Evolutionary conservation across 2,329 filamentous ascomycete species (phyloP).

Genomic region (Neopestalotiopsis clavispora): DNA sequence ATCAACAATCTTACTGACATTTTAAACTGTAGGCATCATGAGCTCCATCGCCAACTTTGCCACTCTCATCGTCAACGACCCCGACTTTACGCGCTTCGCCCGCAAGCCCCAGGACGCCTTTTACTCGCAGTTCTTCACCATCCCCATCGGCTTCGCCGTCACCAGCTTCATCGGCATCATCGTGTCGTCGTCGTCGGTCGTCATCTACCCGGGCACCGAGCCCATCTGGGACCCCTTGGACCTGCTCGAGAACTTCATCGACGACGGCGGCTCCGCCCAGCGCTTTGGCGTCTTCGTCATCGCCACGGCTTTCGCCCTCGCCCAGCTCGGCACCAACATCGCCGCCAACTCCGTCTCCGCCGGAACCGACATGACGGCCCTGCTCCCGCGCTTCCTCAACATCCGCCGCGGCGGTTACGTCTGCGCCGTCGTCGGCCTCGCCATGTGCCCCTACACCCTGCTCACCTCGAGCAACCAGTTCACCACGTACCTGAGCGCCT

Average conservation of each 20-base stretch:
- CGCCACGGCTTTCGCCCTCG: conserved; percentile 72
- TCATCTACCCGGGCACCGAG: conserved; percentile 66
- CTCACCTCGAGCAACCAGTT: conserved; percentile 79
- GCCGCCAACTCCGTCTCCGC: conserved; percentile 86
- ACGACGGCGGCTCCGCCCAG: conserved; percentile 70
- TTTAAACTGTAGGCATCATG: conserved; percentile 68
- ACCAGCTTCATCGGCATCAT: conserved; percentile 87
- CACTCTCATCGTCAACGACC: conserved; percentile 81
- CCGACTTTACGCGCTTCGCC: conserved; percentile 86
- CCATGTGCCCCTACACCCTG: conserved; percentile 87
- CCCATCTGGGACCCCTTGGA: conserved; percentile 77
- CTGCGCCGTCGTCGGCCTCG: conserved; percentile 78
- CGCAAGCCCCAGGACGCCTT: conserved; percentile 75
- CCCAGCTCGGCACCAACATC: conserved; percentile 86
- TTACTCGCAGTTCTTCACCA: conserved; percentile 79
- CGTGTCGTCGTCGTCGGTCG: conserved; percentile 73
- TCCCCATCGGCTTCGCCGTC: conserved; percentile 73
- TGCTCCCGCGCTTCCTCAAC: conserved; percentile 79
- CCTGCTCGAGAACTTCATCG: conserved; percentile 69
- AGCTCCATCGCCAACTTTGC: conserved; percentile 89
- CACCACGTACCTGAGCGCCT: conserved; percentile 88
- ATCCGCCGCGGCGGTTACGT: conserved; percentile 89
- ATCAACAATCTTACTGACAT: no score
- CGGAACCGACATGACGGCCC: conserved; percentile 80
- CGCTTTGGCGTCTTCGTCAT: conserved; percentile 80